These are phyloP conservation scores for Penicillium sumatraense DNA, from an alignment of 2,329 filamentous ascomycete species.

Conservation along the genomic window DNA sequence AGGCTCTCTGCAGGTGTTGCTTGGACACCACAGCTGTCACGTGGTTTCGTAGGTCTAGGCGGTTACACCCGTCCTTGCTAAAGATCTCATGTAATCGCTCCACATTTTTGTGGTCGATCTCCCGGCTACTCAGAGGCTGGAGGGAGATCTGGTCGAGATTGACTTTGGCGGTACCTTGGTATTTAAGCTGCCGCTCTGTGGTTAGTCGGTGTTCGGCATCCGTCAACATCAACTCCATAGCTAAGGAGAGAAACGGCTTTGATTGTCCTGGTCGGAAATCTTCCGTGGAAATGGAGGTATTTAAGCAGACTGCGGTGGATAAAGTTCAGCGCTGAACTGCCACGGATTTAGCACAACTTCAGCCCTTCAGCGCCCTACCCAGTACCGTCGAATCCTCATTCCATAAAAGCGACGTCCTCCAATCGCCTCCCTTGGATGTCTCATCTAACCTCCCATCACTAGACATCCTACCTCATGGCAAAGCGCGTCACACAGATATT, in stretches of 20 bases:
- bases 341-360: slow-evolving; percentile 9
- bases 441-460: slow-evolving; percentile 10
- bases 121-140: background rate
- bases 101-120: background rate
- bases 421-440: slow-evolving; percentile 13
- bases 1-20: background rate
- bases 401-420: slow-evolving; percentile 9
- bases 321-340: slow-evolving; percentile 15
- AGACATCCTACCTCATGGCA: slow-evolving; percentile 14
- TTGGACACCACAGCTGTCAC: background rate
- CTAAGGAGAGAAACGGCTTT: slow-evolving; percentile 3
- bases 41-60: background rate
- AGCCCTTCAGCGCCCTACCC: slow-evolving; percentile 8
- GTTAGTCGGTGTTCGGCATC: slow-evolving; percentile 4
- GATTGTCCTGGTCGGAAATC: slow-evolving; percentile 10
- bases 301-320: slow-evolving; percentile 13
- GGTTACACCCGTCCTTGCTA: background rate
- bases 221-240: background rate
- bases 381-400: slow-evolving; percentile 8
- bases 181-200: slow-evolving; percentile 23
- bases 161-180: slow-evolving; percentile 25
- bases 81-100: background rate
- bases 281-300: slow-evolving; percentile 13
- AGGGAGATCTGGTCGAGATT: slow-evolving; percentile 20
- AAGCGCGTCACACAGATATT: slow-evolving; percentile 7